These are phyloP conservation scores for Fragaria vesca DNA, from an alignment of 306 rosid species.

Conservation along the genomic window DNA sequence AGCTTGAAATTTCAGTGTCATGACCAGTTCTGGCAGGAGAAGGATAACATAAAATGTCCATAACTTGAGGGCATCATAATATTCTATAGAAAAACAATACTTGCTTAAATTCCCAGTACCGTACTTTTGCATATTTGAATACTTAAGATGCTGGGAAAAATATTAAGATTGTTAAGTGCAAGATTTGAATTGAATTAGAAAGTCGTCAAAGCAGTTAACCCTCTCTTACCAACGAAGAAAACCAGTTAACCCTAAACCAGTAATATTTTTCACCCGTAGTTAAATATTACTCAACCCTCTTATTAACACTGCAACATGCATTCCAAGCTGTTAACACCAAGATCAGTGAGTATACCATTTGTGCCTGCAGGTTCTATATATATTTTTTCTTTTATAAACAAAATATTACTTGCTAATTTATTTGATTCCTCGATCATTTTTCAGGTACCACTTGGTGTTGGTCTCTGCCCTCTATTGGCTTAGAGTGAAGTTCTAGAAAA, in stretches of 20 bases:
- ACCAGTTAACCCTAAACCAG: neutral
- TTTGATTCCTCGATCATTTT: neutral
- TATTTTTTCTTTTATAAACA: neutral
- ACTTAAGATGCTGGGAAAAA: neutral
- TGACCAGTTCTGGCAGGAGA: conserved; percentile 3
- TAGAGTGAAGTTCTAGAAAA: neutral
- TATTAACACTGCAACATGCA: neutral
- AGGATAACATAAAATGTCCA: neutral
- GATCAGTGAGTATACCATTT: neutral
- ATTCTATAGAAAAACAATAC: neutral
- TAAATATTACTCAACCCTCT: neutral
- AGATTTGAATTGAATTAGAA: neutral
- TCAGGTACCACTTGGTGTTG: conserved; percentile 5
- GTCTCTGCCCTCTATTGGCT: conserved; percentile 3
- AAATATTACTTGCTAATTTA: neutral
- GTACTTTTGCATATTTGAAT: neutral
- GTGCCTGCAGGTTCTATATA: neutral
- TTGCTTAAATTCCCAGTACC: neutral
- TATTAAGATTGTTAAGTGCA: neutral
- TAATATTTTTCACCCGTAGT: neutral
- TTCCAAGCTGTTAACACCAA: neutral
- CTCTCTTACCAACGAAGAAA: neutral
- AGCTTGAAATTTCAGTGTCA: conserved; percentile 1
- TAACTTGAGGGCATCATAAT: neutral
- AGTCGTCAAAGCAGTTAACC: neutral